Percentiles rank a stretch among this genome's conserved stretches.
Evolutionary conservation across 257 asterid species (phyloP).

Genomic region (Ajuga chamaepitys): DNA sequence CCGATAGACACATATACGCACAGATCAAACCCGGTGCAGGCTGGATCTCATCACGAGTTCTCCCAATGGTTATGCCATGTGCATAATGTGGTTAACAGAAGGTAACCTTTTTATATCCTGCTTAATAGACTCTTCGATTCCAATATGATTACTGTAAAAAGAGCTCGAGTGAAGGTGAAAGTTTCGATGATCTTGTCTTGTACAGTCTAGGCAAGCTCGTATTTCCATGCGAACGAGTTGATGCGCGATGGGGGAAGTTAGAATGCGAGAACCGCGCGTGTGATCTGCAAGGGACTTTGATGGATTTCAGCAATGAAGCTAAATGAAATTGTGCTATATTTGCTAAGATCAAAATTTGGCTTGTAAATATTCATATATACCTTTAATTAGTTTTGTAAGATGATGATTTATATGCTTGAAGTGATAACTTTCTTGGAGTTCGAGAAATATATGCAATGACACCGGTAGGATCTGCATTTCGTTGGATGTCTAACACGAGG

Average conservation of each 20-base stretch:
- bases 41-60: slow-evolving; percentile 78
- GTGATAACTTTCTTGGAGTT: too few relatives aligned
- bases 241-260: slow-evolving; percentile 96
- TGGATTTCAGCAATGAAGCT: slow-evolving; percentile 28
- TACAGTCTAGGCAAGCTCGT: slow-evolving; percentile 62
- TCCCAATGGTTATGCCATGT: slow-evolving; percentile 82
- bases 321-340: too few relatives aligned
- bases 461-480: too few relatives aligned
- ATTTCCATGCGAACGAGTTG: slow-evolving; percentile 82
- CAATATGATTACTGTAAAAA: background rate
- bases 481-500: too few relatives aligned
- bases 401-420: too few relatives aligned
- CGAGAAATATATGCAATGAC: too few relatives aligned
- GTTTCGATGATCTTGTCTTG: slow-evolving; percentile 3
- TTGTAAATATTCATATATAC: too few relatives aligned
- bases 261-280: slow-evolving; percentile 86
- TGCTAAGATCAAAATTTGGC: background rate
- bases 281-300: slow-evolving; percentile 59
- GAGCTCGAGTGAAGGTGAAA: background rate
- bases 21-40: slow-evolving; percentile 77
- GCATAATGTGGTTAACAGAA: slow-evolving; percentile 89
- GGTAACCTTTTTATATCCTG: slow-evolving; percentile 32
- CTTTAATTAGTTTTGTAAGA: too few relatives aligned
- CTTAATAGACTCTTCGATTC: background rate
- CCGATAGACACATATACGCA: background rate